Base-by-base conservation (phyloP, 2,329 filamentous ascomycete genomes). In the Phialophora macrospora region DNA sequence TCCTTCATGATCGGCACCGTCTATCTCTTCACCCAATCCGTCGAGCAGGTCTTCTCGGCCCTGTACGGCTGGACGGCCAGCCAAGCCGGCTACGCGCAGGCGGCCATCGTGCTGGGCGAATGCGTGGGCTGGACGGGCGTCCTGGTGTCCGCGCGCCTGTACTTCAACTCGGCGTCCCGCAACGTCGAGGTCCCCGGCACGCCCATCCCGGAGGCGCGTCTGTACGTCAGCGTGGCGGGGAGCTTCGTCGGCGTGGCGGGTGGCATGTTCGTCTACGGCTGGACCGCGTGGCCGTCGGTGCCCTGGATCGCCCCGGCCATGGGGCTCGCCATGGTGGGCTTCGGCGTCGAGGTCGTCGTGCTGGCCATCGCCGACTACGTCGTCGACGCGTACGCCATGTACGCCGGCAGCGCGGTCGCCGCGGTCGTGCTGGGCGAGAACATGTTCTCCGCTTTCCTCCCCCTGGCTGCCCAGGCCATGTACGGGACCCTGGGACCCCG, bases 1-100 rank as follows among this genome's bases (percentile, higher is more conserved):
- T 78, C 79, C 17, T 81, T 83, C 63, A 77, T 77, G 64, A 76
- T 81, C 57, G 80, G 80, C n/a, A 79, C 77, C 1, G 77, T 82
- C 22, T 84, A 81, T 72, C 77, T 83, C 68, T 83, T 82, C 72
- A 83, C 81, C 0, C 82, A 84, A 64, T 81, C 78, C 32, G 78
- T 81, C 49, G 77, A 92, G 79, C 90, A 92, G 79, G 87, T 90
- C 54, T 93, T 92, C 72, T 88, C 89, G 55, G 89, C 89, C 4
- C 85, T 92, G 75, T 92, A 92, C 84, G 87, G 87, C 80, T 92
- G 90, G 90, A 77, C 11, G 76, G 80, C 68, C 77, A 82, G 59
- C 81, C 75, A 76, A 30, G 79, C 78, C 11, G 81, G 81, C n/a
- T 76, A 81, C 30, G 75, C 83, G 0, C 81, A 83, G 67, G 73